Evolutionary conservation across 129 eudicot genomes (phyloP).

Genomic region (Kitagawia praeruptora): DNA sequence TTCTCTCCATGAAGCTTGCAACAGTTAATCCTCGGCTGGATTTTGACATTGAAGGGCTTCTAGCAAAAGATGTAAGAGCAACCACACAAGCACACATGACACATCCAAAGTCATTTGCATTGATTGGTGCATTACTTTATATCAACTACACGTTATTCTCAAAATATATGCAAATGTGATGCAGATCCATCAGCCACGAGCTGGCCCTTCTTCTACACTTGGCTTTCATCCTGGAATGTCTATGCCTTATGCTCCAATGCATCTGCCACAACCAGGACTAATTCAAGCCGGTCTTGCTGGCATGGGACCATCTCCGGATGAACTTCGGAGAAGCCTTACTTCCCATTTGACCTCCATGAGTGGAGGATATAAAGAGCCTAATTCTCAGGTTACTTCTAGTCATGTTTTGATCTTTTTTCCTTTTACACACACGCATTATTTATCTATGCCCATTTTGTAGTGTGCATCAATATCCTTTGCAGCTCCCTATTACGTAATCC

Average conservation of each 20-base stretch:
- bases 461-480: neutral
- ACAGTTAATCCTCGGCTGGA: slow-evolving; percentile 91
- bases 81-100: neutral
- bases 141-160: neutral
- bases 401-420: neutral
- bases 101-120: neutral
- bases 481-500: neutral
- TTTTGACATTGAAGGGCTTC: slow-evolving; percentile 61
- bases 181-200: slow-evolving; percentile 55
- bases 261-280: slow-evolving; percentile 45
- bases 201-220: slow-evolving; percentile 56
- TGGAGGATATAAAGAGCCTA: slow-evolving; percentile 65
- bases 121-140: neutral
- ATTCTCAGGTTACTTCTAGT: slow-evolving; percentile 42
- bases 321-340: slow-evolving; percentile 52
- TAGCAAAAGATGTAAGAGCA: slow-evolving; percentile 78
- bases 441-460: neutral
- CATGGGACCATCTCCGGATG: slow-evolving; percentile 54
- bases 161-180: neutral
- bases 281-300: slow-evolving; percentile 52
- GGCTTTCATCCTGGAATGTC: slow-evolving; percentile 59
- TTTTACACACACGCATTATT: neutral
- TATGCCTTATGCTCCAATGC: slow-evolving; percentile 48
- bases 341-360: slow-evolving; percentile 39
- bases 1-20: slow-evolving; percentile 94